phyloP scores from a whole-genome alignment of 2,329 filamentous ascomycete genomes.

The Aspergillus piperis region DNA sequence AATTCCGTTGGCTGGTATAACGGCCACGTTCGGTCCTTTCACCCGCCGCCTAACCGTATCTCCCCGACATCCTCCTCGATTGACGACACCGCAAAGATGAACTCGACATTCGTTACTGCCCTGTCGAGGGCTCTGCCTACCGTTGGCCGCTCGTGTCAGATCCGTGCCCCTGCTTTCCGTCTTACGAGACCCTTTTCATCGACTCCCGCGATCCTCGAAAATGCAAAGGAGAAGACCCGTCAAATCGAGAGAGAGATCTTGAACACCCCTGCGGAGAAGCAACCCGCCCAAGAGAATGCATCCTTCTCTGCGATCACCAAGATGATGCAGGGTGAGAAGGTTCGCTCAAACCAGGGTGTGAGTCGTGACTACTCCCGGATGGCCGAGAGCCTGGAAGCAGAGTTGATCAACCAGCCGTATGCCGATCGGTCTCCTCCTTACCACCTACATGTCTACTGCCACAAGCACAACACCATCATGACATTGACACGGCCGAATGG shows the following conservation, averaged over 20 bases:
- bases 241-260: slow-evolving; percentile 34
- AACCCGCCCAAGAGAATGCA: slow-evolving; percentile 22
- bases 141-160: slow-evolving; percentile 31
- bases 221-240: slow-evolving; percentile 20
- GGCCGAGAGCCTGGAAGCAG: slow-evolving; percentile 37
- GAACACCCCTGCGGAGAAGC: slow-evolving; percentile 20
- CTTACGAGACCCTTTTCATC: slow-evolving; percentile 38
- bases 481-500: slow-evolving; percentile 82
- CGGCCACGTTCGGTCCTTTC: not conserved
- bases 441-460: slow-evolving; percentile 82
- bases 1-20: not conserved
- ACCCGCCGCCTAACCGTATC: not conserved
- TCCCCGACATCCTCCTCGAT: slow-evolving; percentile 2
- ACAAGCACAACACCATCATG: slow-evolving; percentile 94
- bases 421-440: slow-evolving; percentile 57
- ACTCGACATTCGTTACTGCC: slow-evolving; percentile 33
- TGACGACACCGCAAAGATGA: slow-evolving; percentile 30
- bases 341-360: slow-evolving; percentile 17
- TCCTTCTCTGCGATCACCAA: slow-evolving; percentile 33
- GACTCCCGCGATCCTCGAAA: slow-evolving; percentile 26
- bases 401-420: slow-evolving; percentile 39
- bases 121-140: slow-evolving; percentile 36
- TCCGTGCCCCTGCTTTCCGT: slow-evolving; percentile 22
- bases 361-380: slow-evolving; percentile 33
- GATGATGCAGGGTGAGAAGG: slow-evolving; percentile 33